Evolutionary conservation across 495 filamentous ascomycete species (phyloP), one percentile per base, ranked within the genome.

Genomic region (Chaetomium cochliodes): DNA sequence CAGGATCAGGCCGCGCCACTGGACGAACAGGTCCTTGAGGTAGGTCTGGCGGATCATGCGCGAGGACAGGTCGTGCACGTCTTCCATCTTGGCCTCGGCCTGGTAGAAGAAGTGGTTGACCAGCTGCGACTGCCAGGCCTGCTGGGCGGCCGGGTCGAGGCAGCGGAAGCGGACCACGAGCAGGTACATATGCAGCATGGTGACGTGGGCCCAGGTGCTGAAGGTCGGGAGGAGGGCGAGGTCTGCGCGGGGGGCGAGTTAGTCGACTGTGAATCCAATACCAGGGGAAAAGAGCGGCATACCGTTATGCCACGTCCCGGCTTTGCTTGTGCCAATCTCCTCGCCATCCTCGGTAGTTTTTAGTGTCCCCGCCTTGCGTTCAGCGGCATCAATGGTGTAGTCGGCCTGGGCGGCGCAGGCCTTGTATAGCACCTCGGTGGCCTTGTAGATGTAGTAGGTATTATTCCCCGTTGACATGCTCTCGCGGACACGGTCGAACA

Each of bases 161-260:
- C 82, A 82, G 55, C 94, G 90, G 53, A 97, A 79, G 49, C 93
- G 89, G n/a, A 90, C 88, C n/a, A 89, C 88, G 47, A 97, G 76
- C 57, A 96, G 84, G 80, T 96, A 97, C 87, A 98, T 90, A 79
- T 98, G 92, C 16, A 98, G 84, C 80, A 98, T 92, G 22, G 92
- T 93, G 47, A 98, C 86, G 73, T 97, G 94, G 8, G 96, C 88
- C 96, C 94, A 98, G 54, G 90, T 93, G 64, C 85, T 90, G 78
- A 98, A 98, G 0, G 91, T 98, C 2, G 91, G 90, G 25, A 79
- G 75, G 33, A 97, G 85, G 16, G 82, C 85, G 58, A 81, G 49
- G 26, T 69, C 63, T 69, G 20, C 69, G n/a, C n/a, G n/a, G 18
- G 41, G 7, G 15, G 58, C 47, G n/a, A 22, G 49, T 42, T 13